phyloP scores from a whole-genome alignment of 768 basidiomycete genomes.

The Crepidotus variabilis region DNA sequence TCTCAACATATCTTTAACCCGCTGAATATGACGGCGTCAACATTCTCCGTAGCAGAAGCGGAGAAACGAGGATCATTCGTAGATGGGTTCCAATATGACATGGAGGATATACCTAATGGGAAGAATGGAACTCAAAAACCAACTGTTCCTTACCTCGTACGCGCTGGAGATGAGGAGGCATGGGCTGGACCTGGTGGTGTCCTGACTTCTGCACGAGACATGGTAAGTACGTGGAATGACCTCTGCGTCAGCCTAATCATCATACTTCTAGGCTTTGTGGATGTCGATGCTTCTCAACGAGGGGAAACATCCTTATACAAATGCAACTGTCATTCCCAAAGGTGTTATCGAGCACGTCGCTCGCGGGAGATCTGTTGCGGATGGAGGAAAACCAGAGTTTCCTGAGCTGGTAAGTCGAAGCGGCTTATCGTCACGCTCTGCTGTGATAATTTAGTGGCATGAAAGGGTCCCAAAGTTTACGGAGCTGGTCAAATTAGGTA shows the following conservation, averaged over 20 bases:
- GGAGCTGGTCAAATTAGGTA: slow-evolving; percentile 36
- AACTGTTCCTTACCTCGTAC: slow-evolving; percentile 35
- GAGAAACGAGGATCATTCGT: slow-evolving; percentile 29
- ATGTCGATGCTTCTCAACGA: slow-evolving; percentile 36
- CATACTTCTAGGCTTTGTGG: slow-evolving; percentile 26
- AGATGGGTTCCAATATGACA: slow-evolving; percentile 31
- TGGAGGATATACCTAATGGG: slow-evolving; percentile 26
- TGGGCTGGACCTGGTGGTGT: slow-evolving; percentile 42
- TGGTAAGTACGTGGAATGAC: slow-evolving; percentile 22
- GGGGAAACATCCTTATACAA: slow-evolving; percentile 34
- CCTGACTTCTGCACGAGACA: slow-evolving; percentile 34
- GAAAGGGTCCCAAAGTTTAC: slow-evolving; percentile 38
- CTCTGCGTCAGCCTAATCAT: not conserved
- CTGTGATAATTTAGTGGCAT: no score
- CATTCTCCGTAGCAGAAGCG: slow-evolving; percentile 35
- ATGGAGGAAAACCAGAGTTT: slow-evolving; percentile 27
- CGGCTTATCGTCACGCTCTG: not conserved
- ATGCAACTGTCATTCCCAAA: slow-evolving; percentile 31
- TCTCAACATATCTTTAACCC: slow-evolving; percentile 33
- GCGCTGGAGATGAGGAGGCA: slow-evolving; percentile 33
- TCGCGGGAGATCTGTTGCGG: slow-evolving; percentile 27
- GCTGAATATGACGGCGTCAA: slow-evolving; percentile 35
- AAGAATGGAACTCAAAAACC: slow-evolving; percentile 29
- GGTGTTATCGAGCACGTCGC: slow-evolving; percentile 33
- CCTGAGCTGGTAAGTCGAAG: slow-evolving; percentile 29